Evolutionary conservation across 2,329 filamentous ascomycete species (phyloP), one percentile per base, ranked within the genome.

Genomic region (Aspergillus caelatus): DNA sequence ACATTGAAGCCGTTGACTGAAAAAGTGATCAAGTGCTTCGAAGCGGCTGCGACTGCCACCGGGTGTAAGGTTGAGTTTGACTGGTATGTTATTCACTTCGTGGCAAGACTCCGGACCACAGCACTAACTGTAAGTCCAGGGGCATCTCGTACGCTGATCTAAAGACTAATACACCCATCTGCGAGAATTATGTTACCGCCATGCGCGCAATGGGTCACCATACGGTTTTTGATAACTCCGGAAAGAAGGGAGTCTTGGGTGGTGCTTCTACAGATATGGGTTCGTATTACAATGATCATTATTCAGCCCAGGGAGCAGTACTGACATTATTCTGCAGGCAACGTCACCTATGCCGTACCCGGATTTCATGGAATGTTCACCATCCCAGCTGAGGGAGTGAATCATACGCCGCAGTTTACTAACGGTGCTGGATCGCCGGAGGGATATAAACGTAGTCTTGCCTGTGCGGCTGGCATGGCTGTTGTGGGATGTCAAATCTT

Each of bases 381-480:
- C 19, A 80, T 84, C 3, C 80, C 82, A 0, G 75, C 77, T 3
- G 77, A 78, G 2, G 80, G 79, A 1, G 81, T 83, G 0, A 85
- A 85, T 21, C 86, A 86, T 63, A 88, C 81, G 9, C 80, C 82
- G 0, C 80, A 82, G 0, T 89, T 86, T 67, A 82, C 84, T 10
- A 73, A 76, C 3, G 82, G 84, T 0, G 80, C 84, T 0, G 84
- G 84, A 4, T 86, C 82, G 0, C 76, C 74, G 28, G 77, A 78
- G 19, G 82, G 83, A 0, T 85, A 85, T 61, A 72, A 80, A 32
- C 77, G 80, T 52, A 78, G 82, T 0, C 62, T 74, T 6, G 63
- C 62, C 3, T 75, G 72, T 60, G 73, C 71, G 3, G 72, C 71
- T 11, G 73, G 73, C 1, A 75, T 75, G 71, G 72, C 73, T 9